Conservation (phyloP, 2,329 filamentous ascomycete genomes). For the Conoideocrella luteorostrata region DNA sequence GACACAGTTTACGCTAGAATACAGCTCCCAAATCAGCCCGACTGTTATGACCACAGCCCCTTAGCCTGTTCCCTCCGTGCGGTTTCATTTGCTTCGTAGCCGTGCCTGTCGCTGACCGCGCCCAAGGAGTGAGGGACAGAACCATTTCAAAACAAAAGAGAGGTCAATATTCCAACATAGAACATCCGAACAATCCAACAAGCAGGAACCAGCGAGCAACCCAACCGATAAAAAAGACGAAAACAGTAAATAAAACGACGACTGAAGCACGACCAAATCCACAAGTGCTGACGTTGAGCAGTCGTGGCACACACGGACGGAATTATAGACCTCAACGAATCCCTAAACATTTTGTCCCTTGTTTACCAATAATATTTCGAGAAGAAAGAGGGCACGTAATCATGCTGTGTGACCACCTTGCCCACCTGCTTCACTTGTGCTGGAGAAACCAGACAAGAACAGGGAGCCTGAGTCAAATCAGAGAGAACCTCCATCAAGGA, state of each 20-base stretch:
- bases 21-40: constrained; percentile 8
- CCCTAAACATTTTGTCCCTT: constrained; percentile 1
- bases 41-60: constrained; percentile 1
- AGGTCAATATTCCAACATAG: neutral
- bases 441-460: neutral
- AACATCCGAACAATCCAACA: neutral
- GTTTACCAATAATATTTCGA: constrained; percentile 5
- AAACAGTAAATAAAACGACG: constrained; percentile 5
- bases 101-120: constrained; percentile 2
- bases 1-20: constrained; percentile 10
- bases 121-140: constrained; percentile 7
- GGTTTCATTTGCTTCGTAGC: constrained; percentile 6
- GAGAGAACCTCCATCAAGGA: constrained; percentile 8
- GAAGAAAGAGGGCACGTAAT: neutral
- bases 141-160: constrained; percentile 5
- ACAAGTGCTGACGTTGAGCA: neutral
- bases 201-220: neutral
- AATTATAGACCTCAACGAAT: no score
- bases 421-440: neutral
- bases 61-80: constrained; percentile 3
- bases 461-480: neutral
- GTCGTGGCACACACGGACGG: no score
- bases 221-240: neutral
- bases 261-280: constrained; percentile 2
- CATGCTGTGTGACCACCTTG: neutral